Conservation (phyloP, 768 basidiomycete genomes). For the Vararia minispora region DNA sequence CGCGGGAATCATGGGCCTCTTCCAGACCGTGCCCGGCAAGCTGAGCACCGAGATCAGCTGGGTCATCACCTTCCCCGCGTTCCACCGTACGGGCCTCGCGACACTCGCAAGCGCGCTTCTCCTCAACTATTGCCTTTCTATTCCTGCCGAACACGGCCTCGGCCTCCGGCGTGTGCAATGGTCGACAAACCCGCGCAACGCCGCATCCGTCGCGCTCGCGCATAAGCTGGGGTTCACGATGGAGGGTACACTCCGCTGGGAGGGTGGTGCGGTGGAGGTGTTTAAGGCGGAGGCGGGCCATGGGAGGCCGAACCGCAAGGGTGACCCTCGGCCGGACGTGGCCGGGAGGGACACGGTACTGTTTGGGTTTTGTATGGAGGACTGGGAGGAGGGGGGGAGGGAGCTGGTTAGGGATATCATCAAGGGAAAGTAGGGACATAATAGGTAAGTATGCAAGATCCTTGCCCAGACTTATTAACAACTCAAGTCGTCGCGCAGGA, state of each 20-base stretch:
- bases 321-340: conserved; percentile 18
- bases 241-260: conserved; percentile 33
- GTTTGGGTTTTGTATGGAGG: conserved; percentile 48
- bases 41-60: conserved; percentile 7
- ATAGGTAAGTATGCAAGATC: too few relatives aligned
- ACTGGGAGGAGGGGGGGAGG: conserved; percentile 38
- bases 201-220: conserved; percentile 26
- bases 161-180: conserved; percentile 40
- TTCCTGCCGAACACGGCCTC: conserved; percentile 20
- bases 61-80: conserved; percentile 6
- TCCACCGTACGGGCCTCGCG: conserved; percentile 8
- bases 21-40: conserved; percentile 12
- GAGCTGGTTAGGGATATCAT: conserved; percentile 26
- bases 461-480: too few relatives aligned
- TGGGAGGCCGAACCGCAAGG: conserved; percentile 11
- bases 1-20: conserved; percentile 27
- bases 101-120: conserved; percentile 24
- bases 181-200: conserved; percentile 27
- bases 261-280: conserved; percentile 21
- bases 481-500: too few relatives aligned
- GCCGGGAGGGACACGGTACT: conserved; percentile 36
- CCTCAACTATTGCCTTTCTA: conserved; percentile 26
- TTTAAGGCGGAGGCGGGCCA: too few relatives aligned
- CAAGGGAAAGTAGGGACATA: too few relatives aligned
- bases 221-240: conserved; percentile 33